These are phyloP conservation scores for Botrytis hyacinthi DNA, from an alignment of 2,329 filamentous ascomycete species.

Conservation along the genomic window DNA sequence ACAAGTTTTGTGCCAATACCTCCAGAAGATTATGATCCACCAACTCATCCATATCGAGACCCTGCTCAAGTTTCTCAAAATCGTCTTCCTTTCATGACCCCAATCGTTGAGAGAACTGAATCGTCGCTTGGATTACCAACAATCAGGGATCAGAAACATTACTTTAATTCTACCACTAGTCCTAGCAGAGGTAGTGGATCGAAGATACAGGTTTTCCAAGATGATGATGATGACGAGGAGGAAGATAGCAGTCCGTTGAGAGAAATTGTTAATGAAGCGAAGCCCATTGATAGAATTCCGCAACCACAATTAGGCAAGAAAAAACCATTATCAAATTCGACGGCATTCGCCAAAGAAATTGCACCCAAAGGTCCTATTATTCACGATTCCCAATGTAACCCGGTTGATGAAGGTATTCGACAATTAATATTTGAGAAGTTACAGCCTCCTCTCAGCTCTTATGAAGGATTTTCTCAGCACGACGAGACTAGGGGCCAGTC, in stretches of 20 bases:
- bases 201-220: conserved; percentile 25
- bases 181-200: conserved; percentile 57
- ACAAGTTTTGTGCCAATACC: conserved; percentile 75
- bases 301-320: conserved; percentile 52
- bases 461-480: conserved; percentile 78
- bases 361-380: conserved; percentile 69
- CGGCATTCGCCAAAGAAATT: conserved; percentile 42
- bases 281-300: conserved; percentile 49
- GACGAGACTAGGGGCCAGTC: conserved; percentile 62
- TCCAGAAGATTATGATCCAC: conserved; percentile 82
- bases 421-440: conserved; percentile 71
- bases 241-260: conserved; percentile 68
- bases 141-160: conserved; percentile 54
- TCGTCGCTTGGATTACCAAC: conserved; percentile 72
- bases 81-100: conserved; percentile 95
- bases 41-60: conserved; percentile 77
- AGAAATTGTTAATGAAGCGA: conserved; percentile 57
- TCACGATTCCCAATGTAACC: conserved; percentile 82
- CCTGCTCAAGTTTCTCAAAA: conserved; percentile 79
- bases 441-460: conserved; percentile 70
- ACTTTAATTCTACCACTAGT: conserved; percentile 65
- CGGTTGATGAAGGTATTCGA: conserved; percentile 74
- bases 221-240: conserved; percentile 37
- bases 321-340: conserved; percentile 37
- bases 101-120: conserved; percentile 94